phyloP scores from a whole-genome alignment of 768 basidiomycete genomes.

The Hericium rajendrae region DNA sequence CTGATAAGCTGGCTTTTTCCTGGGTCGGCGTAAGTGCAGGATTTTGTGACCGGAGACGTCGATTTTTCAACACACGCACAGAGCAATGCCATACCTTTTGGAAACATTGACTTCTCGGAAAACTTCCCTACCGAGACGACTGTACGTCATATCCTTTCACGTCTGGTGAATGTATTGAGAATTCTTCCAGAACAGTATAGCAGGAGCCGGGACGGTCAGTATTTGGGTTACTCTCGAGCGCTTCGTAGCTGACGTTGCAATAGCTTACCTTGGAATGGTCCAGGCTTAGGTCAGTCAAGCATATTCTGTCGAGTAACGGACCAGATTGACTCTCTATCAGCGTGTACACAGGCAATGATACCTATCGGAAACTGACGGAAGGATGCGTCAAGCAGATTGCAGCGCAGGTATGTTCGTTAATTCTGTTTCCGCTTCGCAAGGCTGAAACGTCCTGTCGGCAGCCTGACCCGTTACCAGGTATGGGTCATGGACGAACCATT shows the following conservation, averaged over 20 bases:
- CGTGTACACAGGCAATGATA: slow-evolving; percentile 49
- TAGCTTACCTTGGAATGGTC: slow-evolving; percentile 52
- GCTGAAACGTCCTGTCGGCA: too few relatives aligned
- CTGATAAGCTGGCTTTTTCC: slow-evolving; percentile 52
- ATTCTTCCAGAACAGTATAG: slow-evolving; percentile 28
- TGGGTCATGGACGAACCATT: too few relatives aligned
- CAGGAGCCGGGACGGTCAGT: slow-evolving; percentile 34
- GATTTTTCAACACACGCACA: slow-evolving; percentile 7
- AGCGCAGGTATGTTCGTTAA: slow-evolving; percentile 20
- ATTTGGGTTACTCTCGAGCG: background rate
- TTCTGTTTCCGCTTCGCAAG: too few relatives aligned
- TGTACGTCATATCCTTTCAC: slow-evolving; percentile 21
- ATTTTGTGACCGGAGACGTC: background rate
- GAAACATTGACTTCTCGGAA: slow-evolving; percentile 27
- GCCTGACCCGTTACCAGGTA: slow-evolving; percentile 22
- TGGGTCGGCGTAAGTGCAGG: slow-evolving; percentile 42
- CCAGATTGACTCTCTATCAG: slow-evolving; percentile 24
- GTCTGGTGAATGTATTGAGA: slow-evolving; percentile 35
- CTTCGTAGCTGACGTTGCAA: background rate
- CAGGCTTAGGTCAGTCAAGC: slow-evolving; percentile 14
- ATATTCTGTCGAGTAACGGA: background rate
- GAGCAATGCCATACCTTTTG: slow-evolving; percentile 31
- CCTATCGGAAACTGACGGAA: slow-evolving; percentile 44
- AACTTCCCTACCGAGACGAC: slow-evolving; percentile 21
- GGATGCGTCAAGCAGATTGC: slow-evolving; percentile 44